Evolutionary conservation across 164 flowering plant species (phyloP).

Genomic region (Amborella trichopoda): DNA sequence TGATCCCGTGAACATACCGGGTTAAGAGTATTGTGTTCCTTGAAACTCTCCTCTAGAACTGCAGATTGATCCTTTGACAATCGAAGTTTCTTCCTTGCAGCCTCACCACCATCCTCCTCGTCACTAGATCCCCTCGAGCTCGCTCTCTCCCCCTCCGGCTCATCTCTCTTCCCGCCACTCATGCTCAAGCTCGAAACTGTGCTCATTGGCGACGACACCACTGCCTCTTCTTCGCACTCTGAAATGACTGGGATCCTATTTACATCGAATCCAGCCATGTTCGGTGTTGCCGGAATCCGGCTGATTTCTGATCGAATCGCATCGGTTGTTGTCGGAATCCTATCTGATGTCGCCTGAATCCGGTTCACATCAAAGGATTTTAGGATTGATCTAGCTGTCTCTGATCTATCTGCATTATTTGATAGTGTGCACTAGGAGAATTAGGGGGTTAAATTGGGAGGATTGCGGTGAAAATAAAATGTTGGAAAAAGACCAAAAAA

Average conservation of each 20-base stretch:
- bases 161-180: slow-evolving; percentile 22
- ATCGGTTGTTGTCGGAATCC: too few species aligned
- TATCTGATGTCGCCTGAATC: too few species aligned
- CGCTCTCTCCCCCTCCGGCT: slow-evolving; percentile 16
- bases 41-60: slow-evolving; percentile 20
- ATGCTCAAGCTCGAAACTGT: slow-evolving; percentile 20
- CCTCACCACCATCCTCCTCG: slow-evolving; percentile 14
- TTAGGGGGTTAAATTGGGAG: too few species aligned
- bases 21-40: slow-evolving; percentile 22
- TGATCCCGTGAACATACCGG: slow-evolving; percentile 12
- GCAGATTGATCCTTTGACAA: slow-evolving; percentile 23
- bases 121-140: slow-evolving; percentile 12
- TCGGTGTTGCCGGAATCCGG: too few species aligned
- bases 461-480: too few species aligned
- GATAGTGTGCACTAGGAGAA: too few species aligned
- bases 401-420: too few species aligned
- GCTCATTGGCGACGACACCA: slow-evolving; percentile 39
- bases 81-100: slow-evolving; percentile 16
- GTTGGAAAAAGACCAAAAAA: too few species aligned
- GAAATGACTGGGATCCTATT: slow-evolving; percentile 37
- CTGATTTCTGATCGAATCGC: too few species aligned
- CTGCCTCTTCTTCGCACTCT: slow-evolving; percentile 52
- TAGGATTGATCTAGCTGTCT: too few species aligned
- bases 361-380: too few species aligned
- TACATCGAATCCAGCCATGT: slow-evolving; percentile 88